Base-by-base conservation (phyloP, 495 filamentous ascomycete species). In the Annulohypoxylon nitens region DNA sequence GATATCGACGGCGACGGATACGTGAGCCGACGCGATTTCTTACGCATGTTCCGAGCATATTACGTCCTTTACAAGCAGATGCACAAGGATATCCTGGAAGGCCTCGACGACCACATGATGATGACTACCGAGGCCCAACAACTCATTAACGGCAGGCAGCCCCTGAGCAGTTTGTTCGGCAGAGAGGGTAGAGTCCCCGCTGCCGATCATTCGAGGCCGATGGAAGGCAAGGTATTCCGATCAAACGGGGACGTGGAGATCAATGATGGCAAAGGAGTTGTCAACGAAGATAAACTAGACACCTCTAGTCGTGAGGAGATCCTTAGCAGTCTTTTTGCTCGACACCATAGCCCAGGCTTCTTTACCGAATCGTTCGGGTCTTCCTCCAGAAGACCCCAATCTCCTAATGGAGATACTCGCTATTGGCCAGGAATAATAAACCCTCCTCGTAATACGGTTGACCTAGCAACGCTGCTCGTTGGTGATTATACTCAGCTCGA, bases 1-100 rank as follows among this genome's bases (percentile, higher is more conserved):
- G 96, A 99, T 76, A 87, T 97, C 58, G 92, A 99, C 71, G 87
- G 88, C 3, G 95, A 99, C 80, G 96, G 95, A 23, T 97, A 85
- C 71, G 90, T 98, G 18, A 91, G 90, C 73, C 86, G 97, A 7
- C 92, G 92, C 54, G 97, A 99, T 79, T 97, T 97, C 73, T 82
- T 98, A 25, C 90, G 94, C 23, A 90, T 99, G 77, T 97, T 98
- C 83, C 86, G 92, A 18, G 94, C 94, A 1, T 96, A 93, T 77
- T 97, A 97, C 77, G 89, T 91, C 3, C 86, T 97, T 1, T 95
- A 91, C 75, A 91, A 93, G 71, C 91, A 97, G 76, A 88, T 97
- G 72, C 93, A 94, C 39, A 87, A 87, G 53, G 94, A 98, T 70
- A 91, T 97, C 74, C 85, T 97, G 48, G 91, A 93, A 23, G 89